phyloP scores from a whole-genome alignment of 768 basidiomycete genomes.

The Daedaleopsis sinensis region DNA sequence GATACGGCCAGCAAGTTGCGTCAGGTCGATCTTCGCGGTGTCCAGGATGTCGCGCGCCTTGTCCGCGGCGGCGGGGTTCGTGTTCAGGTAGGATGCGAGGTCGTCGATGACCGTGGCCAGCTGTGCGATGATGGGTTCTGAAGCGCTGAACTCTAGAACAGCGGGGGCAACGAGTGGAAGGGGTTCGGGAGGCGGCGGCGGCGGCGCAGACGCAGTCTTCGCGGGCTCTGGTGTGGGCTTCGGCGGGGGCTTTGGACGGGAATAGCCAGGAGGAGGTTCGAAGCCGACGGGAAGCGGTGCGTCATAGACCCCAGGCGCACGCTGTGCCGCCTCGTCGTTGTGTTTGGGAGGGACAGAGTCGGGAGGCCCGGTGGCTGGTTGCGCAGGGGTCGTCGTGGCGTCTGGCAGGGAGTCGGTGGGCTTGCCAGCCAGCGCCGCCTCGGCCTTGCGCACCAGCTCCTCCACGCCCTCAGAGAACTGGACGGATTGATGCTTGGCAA shows the following conservation, averaged over 20 bases:
- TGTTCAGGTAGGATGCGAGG: conserved; percentile 80
- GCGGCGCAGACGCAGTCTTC: conserved; percentile 30
- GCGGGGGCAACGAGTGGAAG: conserved; percentile 84
- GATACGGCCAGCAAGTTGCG: conserved; percentile 74
- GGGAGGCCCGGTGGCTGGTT: conserved; percentile 30
- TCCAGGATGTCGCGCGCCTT: conserved; percentile 78
- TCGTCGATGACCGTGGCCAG: conserved; percentile 92
- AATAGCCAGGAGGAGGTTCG: conserved; percentile 91
- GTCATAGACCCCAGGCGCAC: conserved; percentile 53
- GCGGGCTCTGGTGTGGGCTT: conserved; percentile 15
- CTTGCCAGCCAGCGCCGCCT: conserved; percentile 64
- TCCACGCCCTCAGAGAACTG: conserved; percentile 66
- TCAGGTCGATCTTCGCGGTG: conserved; percentile 80
- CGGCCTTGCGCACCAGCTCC: conserved; percentile 71
- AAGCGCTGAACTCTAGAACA: conserved; percentile 67
- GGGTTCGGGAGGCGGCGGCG: conserved; percentile 38
- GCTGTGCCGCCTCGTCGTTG: conserved; percentile 19
- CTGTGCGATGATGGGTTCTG: conserved; percentile 92
- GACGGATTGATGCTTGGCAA: conserved; percentile 46
- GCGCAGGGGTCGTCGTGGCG: conserved; percentile 27
- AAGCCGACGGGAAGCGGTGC: conserved; percentile 88
- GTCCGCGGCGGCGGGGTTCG: conserved; percentile 66
- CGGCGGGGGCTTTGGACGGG: conserved; percentile 49
- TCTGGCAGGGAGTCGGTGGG: conserved; percentile 33
- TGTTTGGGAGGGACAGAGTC: conserved; percentile 28